Conservation (phyloP, 2,329 filamentous ascomycete species). For the Aureobasidium sp. region DNA sequence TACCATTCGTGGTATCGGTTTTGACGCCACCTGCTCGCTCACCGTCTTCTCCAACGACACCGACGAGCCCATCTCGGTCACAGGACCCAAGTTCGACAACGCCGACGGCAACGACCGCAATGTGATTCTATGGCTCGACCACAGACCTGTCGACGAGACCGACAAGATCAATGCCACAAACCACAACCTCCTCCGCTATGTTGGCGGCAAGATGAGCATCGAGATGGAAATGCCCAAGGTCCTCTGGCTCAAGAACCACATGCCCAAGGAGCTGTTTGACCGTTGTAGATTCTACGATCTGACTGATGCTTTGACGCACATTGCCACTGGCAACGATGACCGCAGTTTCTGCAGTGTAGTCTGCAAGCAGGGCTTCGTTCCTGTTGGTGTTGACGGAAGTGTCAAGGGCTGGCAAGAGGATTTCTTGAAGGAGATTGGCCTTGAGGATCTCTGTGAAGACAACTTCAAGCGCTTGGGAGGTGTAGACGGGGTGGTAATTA, state of each 20-base stretch:
- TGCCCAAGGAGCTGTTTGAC: conserved; percentile 84
- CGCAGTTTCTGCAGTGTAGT: conserved; percentile 93
- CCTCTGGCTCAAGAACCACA: conserved; percentile 96
- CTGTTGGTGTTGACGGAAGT: conserved; percentile 93
- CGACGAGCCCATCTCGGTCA: conserved; percentile 85
- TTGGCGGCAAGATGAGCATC: conserved; percentile 96
- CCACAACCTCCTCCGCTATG: conserved; percentile 90
- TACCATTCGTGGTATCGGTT: conserved; percentile 82
- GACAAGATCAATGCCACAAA: conserved; percentile 86
- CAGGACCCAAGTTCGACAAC: conserved; percentile 72
- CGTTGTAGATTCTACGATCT: conserved; percentile 97
- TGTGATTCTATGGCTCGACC: conserved; percentile 95
- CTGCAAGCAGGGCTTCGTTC: conserved; percentile 95
- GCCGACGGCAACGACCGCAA: conserved; percentile 80
- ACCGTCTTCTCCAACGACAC: conserved; percentile 84
- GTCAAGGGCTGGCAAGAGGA: conserved; percentile 98
- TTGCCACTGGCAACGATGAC: conserved; percentile 87
- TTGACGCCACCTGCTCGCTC: conserved; percentile 97
- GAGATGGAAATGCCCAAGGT: conserved; percentile 99
- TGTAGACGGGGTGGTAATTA: conserved; percentile 80
- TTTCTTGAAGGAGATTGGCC: conserved; percentile 78
- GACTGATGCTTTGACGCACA: conserved; percentile 83
- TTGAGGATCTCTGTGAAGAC: conserved; percentile 76
- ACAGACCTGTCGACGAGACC: conserved; percentile 84
- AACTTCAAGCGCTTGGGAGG: conserved; percentile 91